Evolutionary conservation across 2,329 filamentous ascomycete species (phyloP).

Genomic region (Fusarium miscanthi): DNA sequence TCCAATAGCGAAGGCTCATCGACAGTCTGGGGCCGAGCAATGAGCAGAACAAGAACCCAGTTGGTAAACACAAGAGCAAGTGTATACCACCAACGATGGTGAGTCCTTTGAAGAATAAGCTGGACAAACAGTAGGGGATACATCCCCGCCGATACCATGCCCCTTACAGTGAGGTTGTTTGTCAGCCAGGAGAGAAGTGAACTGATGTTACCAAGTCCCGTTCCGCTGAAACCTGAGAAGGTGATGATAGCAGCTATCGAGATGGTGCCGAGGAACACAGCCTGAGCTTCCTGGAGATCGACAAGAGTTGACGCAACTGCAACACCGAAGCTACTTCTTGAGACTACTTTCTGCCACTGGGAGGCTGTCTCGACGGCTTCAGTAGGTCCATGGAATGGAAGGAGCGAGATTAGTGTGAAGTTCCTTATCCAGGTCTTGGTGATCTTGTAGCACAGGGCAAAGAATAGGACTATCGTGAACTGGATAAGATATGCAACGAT

Average conservation of each 20-base stretch:
- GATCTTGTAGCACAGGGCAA: not conserved
- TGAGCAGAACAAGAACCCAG: not conserved
- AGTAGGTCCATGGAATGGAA: not conserved
- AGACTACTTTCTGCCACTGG: rapidly evolving
- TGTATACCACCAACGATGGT: not conserved
- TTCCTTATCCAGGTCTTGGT: not conserved
- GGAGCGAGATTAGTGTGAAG: rapidly evolving
- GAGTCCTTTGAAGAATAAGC: not conserved
- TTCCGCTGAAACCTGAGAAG: not conserved
- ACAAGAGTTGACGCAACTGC: not conserved
- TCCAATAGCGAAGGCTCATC: not conserved
- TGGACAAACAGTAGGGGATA: not conserved
- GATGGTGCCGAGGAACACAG: not conserved
- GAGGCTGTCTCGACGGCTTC: rapidly evolving
- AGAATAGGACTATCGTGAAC: not conserved
- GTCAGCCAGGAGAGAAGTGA: not conserved
- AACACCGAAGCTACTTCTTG: not conserved
- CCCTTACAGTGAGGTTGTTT: not conserved
- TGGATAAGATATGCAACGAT: constrained; percentile 7
- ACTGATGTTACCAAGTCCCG: not conserved
- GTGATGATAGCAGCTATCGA: not conserved
- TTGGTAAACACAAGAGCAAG: not conserved
- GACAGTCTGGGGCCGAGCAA: not conserved
- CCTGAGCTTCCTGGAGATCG: constrained; percentile 22
- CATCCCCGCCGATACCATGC: not conserved